Evolutionary conservation across 2,329 filamentous ascomycete genomes (phyloP), one percentile per base, ranked within the genome.

Genomic region (Xylariaceae sp.): DNA sequence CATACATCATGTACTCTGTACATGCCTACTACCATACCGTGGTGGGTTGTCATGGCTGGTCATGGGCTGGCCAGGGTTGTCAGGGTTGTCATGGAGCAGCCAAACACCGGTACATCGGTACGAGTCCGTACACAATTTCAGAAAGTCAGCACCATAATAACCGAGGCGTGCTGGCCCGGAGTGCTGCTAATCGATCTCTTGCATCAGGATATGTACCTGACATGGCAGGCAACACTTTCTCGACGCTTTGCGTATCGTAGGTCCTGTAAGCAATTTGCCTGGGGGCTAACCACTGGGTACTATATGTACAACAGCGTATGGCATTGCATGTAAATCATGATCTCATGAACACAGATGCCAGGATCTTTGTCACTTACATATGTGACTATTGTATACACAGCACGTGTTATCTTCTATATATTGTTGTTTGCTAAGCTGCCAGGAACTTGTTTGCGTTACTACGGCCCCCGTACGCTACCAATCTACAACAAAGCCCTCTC

Each of bases 121-220:
- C 32, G 8, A 9, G 19, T 9, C 35, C 35, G 3, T 37, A 34
- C 8, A 5, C 8, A 34, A 34, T 34, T 50, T 53, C 44, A 53
- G 53, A 49, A 52, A 60, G 53, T 54, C 56, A 58, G 51, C 55
- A 50, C 35, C 55, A 50, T 32, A 12, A 40, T 43, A 60, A 42
- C 41, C 56, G 46, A 55, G 53, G 53, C 47, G 46, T 51, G 43
- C 50, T 43, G 19, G 19, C 19, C 12, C 3, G 35, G 35, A 11
- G 35, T 3, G 35, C 8, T 9, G 3, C 27, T 48, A 50, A 54
- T 47, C 45, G 50, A 41, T 54, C 51, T 49, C 37, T 48, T n/a
- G 53, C 34, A 8, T 35, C 37, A 34, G 46, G 48, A 47, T 45
- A 11, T 37, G 35, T 37, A 7, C 35, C 8, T 9, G 7, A 7